Conservation (phyloP, 2,329 filamentous ascomycete genomes). For the Lasiodiplodia hormozganensis region DNA sequence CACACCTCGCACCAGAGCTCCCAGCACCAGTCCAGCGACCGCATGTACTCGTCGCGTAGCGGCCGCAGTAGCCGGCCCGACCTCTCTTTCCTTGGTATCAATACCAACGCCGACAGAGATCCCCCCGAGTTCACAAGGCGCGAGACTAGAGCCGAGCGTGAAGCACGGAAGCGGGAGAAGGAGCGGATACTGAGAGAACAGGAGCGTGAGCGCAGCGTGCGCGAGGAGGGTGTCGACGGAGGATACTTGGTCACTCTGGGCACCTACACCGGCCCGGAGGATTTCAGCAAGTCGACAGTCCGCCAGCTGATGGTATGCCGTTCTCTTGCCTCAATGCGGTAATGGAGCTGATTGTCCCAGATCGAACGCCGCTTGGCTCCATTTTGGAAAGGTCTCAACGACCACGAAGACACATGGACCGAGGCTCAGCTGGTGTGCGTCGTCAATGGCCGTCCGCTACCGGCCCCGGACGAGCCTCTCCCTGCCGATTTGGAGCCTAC, state of each 20-base stretch:
- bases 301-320: slow-evolving; percentile 82
- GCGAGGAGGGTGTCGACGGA: slow-evolving; percentile 91
- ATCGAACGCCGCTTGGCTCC: slow-evolving; percentile 92
- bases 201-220: slow-evolving; percentile 89
- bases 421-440: slow-evolving; percentile 95
- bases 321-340: background rate
- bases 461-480: slow-evolving; percentile 76
- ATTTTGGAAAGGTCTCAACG: slow-evolving; percentile 93
- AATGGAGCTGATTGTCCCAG: slow-evolving; percentile 56
- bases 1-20: slow-evolving; percentile 37
- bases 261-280: slow-evolving; percentile 89
- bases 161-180: slow-evolving; percentile 82
- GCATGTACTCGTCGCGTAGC: slow-evolving; percentile 47
- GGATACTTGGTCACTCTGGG: slow-evolving; percentile 94
- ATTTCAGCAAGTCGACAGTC: slow-evolving; percentile 88
- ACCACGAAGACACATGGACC: slow-evolving; percentile 87
- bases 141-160: slow-evolving; percentile 90
- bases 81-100: slow-evolving; percentile 65
- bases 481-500: slow-evolving; percentile 66
- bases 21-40: slow-evolving; percentile 36
- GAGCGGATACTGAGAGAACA: slow-evolving; percentile 77
- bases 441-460: slow-evolving; percentile 82
- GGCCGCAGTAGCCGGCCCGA: slow-evolving; percentile 64
- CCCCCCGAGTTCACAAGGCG: slow-evolving; percentile 66
- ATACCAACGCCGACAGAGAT: slow-evolving; percentile 57